Percentiles rank a stretch among this genome's conserved stretches.
Evolutionary conservation across 192 early-diverging fungal species (phyloP).

Genomic region (Coemansia asiatica): DNA sequence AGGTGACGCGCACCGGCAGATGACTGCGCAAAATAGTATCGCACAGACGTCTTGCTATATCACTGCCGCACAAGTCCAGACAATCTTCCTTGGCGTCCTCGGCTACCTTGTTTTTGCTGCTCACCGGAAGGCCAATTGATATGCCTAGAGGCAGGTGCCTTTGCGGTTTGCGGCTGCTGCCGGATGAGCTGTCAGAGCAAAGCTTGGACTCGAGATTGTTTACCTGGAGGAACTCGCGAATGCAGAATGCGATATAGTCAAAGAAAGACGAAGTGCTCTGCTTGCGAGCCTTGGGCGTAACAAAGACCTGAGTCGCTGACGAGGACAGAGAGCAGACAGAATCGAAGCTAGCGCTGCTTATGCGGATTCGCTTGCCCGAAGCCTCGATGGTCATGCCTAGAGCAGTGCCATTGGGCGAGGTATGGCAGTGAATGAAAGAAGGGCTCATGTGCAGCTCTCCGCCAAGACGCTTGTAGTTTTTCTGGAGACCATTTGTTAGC

Average conservation of each 20-base stretch:
- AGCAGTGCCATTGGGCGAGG: neutral
- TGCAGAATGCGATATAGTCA: constrained; percentile 82
- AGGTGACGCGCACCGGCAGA: constrained; percentile 76
- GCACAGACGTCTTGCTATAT: constrained; percentile 74
- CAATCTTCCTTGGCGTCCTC: constrained; percentile 52
- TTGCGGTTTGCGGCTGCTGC: neutral
- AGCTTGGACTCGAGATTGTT: constrained; percentile 13
- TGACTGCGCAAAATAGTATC: constrained; percentile 66
- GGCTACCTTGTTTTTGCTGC: constrained; percentile 61
- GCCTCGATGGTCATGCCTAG: constrained; percentile 9
- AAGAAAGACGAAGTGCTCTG: constrained; percentile 43
- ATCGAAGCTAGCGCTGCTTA: constrained; percentile 72
- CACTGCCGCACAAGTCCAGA: constrained; percentile 63
- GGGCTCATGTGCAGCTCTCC: constrained; percentile 5
- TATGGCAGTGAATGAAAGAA: neutral
- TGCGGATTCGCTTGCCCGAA: constrained; percentile 48
- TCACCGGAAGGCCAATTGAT: constrained; percentile 89
- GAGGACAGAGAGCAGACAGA: constrained; percentile 59
- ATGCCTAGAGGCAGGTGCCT: constrained; percentile 63
- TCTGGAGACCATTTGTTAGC: constrained; percentile 54
- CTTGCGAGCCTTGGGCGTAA: constrained; percentile 51
- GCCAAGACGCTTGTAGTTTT: constrained; percentile 72
- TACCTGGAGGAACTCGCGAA: constrained; percentile 68
- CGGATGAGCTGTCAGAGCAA: neutral
- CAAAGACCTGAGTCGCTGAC: constrained; percentile 59